A percentile compares a stretch with the other conserved stretches of the same genome.
Conservation (phyloP, 192 early-diverging fungal species). For the Coemansia sp. region DNA sequence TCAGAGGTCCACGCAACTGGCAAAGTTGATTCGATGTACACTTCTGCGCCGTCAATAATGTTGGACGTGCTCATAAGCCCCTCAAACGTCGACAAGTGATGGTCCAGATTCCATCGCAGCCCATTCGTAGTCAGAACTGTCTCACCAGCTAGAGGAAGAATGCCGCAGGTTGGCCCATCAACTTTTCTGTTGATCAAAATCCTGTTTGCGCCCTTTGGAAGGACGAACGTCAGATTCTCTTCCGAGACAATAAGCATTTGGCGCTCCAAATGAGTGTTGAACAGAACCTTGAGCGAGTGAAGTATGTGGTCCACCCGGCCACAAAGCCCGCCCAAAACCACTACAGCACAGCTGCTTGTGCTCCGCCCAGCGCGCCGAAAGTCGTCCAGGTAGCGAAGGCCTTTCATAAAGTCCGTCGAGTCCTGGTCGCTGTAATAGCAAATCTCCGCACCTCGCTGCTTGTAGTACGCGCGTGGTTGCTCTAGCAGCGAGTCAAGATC, state of each 20-base stretch:
- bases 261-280: slow-evolving; percentile 55
- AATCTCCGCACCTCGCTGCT: slow-evolving; percentile 18
- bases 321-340: slow-evolving; percentile 78
- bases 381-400: slow-evolving; percentile 54
- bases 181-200: slow-evolving; percentile 58
- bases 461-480: slow-evolving; percentile 63
- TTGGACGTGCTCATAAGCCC: slow-evolving; percentile 84
- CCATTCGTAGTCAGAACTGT: slow-evolving; percentile 67
- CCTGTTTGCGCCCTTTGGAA: slow-evolving; percentile 62
- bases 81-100: slow-evolving; percentile 60
- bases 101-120: slow-evolving; percentile 73
- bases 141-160: slow-evolving; percentile 70
- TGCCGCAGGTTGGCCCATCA: slow-evolving; percentile 84
- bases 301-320: slow-evolving; percentile 91
- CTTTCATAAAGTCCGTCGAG: slow-evolving; percentile 91
- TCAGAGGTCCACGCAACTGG: slow-evolving; percentile 83
- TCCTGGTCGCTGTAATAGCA: slow-evolving; percentile 51
- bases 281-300: slow-evolving; percentile 69
- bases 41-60: slow-evolving; percentile 53
- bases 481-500: slow-evolving; percentile 79
- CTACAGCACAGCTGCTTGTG: slow-evolving; percentile 49
- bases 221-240: slow-evolving; percentile 62
- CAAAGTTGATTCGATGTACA: slow-evolving; percentile 64
- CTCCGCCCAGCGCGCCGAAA: slow-evolving; percentile 2
- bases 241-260: slow-evolving; percentile 64